phyloP scores from a whole-genome alignment of 2,329 filamentous ascomycete genomes.

The Fusarium subglutinans region DNA sequence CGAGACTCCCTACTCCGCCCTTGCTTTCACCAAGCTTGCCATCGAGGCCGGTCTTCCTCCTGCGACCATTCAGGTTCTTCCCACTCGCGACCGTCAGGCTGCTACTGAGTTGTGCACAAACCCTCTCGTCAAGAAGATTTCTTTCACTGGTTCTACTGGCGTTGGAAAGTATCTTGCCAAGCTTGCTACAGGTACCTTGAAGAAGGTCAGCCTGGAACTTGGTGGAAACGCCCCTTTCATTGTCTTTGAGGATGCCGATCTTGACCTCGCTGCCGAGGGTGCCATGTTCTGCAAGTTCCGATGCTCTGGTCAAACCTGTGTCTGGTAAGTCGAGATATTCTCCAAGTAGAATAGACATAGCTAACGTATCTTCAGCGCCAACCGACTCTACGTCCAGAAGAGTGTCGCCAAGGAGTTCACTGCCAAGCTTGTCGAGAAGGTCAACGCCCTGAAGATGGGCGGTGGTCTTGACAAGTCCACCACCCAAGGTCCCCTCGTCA shows the following conservation, averaged over 20 bases:
- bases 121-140: conserved; percentile 62
- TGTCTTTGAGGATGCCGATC: conserved; percentile 72
- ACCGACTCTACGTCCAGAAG: conserved; percentile 49
- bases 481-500: conserved; percentile 60
- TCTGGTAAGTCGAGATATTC: conserved; percentile 47
- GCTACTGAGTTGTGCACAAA: conserved; percentile 45
- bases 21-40: conserved; percentile 75
- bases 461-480: conserved; percentile 37
- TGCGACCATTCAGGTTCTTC: conserved; percentile 42
- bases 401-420: conserved; percentile 45
- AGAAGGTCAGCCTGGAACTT: conserved; percentile 74
- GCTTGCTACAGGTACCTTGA: conserved; percentile 69
- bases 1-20: conserved; percentile 78
- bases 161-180: conserved; percentile 71
- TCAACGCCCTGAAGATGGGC: conserved; percentile 44
- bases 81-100: conserved; percentile 43
- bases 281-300: conserved; percentile 56
- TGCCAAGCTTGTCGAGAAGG: conserved; percentile 42
- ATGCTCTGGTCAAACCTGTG: conserved; percentile 71
- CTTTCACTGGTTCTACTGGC: conserved; percentile 73
- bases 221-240: conserved; percentile 75
- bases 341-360: no score
- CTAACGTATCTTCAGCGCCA: conserved; percentile 41
- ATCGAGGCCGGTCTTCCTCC: conserved; percentile 75
- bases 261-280: conserved; percentile 66